Base-by-base conservation (phyloP, 495 filamentous ascomycete genomes). In the Clavariopsis aquatica region DNA sequence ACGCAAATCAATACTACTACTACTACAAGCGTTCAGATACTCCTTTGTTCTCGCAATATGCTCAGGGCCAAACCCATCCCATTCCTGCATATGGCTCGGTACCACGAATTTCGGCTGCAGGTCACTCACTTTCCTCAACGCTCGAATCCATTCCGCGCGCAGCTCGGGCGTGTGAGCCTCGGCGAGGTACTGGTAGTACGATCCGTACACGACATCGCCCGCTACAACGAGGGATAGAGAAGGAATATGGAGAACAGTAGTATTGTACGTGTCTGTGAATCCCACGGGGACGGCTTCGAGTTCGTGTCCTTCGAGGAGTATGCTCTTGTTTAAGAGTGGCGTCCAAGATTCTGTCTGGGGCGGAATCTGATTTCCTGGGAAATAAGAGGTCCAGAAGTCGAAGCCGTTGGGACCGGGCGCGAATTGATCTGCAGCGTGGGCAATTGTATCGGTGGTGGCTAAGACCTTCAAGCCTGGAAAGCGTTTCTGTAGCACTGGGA, bases 131-230 rank as follows among this genome's bases (percentile, higher is more conserved):
- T 71, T 73, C 22, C 75, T 69, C 20, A 80, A 63, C 0, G 74
- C 65, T 2, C 53, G 54, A 24, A 78, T 58, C 77, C 77, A 79
- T 13, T 71, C 70, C 27, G 64, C 57, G 5, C 72, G 56, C 61
- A 74, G 69, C 1, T 51, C 45, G 8, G 63, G 49, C 0, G 69
- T 71, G 1, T 66, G 62, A 1, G 71, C 66, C 45, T 80, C 76
- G 1, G 54, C 69, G 17, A 80, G 62, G 29, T 69, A 73, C 62
- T 75, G 72, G 56, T 78, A 73, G 1, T 70, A 70, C 10, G 74
- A 57, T 10, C 75, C 76, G 36, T 80, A 80, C 0, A 79, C 73
- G 15, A 73, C 70, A 64, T 78, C 75, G 9, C 74, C 73, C 0
- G 69, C 62, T 0, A 76, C 70, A 0, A 66, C 75, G 24, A 78